Evolutionary conservation across 2,329 filamentous ascomycete species (phyloP).

Genomic region (Aureobasidium sp.): DNA sequence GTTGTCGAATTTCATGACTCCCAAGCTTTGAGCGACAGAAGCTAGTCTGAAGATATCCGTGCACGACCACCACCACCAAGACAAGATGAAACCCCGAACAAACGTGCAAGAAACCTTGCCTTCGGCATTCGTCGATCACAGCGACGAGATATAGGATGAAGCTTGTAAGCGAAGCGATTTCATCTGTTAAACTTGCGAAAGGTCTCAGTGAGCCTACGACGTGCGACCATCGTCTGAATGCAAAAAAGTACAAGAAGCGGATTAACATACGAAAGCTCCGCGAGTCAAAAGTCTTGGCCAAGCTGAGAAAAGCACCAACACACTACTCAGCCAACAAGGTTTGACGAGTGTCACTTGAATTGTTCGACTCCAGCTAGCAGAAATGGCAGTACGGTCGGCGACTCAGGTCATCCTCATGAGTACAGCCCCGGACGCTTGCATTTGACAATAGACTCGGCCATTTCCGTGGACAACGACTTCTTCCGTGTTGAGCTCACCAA

Average conservation of each 20-base stretch:
- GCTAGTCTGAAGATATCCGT: background rate
- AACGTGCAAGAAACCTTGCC: background rate
- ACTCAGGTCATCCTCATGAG: background rate
- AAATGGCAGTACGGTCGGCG: background rate
- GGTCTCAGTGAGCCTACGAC: background rate
- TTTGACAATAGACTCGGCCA: background rate
- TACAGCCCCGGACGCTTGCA: conserved; percentile 15
- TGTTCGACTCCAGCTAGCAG: background rate
- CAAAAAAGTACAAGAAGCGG: too few species aligned
- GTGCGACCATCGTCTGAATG: background rate
- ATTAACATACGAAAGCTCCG: background rate
- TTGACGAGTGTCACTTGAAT: background rate
- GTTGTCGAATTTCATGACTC: background rate
- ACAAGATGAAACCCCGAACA: background rate
- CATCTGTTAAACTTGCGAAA: background rate
- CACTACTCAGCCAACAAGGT: background rate
- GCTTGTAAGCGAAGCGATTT: background rate
- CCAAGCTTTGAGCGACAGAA: background rate
- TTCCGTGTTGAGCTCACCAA: background rate
- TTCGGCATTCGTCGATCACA: background rate
- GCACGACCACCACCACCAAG: background rate
- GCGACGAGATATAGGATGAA: background rate
- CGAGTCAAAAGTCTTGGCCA: background rate
- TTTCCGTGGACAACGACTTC: background rate
- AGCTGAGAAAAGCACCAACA: background rate